These are phyloP conservation scores for Cordyceps javanica DNA, from an alignment of 2,329 filamentous ascomycete species.

Conservation along the genomic window DNA sequence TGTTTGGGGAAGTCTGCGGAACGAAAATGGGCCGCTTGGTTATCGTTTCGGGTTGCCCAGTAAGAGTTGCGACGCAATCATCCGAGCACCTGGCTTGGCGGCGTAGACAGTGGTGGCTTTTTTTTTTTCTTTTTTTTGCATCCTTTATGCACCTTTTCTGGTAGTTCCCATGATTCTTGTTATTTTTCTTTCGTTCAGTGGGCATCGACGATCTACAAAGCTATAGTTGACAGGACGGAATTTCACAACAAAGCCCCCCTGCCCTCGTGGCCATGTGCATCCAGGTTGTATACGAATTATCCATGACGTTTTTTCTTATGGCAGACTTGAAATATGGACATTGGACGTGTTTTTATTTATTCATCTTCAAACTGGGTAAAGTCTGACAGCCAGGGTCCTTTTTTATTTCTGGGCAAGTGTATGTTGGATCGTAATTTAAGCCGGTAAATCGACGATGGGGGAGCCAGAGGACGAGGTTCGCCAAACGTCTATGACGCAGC, in stretches of 20 bases:
- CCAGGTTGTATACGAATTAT: too few relatives aligned
- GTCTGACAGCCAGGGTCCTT: not conserved
- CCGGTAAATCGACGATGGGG: not conserved
- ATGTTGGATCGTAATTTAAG: constrained; percentile 1
- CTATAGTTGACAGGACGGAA: not conserved
- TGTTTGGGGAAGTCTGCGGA: not conserved
- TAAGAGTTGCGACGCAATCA: constrained; percentile 3
- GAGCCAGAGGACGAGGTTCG: not conserved
- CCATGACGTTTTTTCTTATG: constrained; percentile 8
- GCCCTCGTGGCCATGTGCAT: too few relatives aligned
- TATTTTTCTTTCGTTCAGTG: not conserved
- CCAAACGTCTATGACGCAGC: constrained; percentile 9
- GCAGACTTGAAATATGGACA: not conserved
- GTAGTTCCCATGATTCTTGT: too few relatives aligned
- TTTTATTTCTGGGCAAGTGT: too few relatives aligned
- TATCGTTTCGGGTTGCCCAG: constrained; percentile 2
- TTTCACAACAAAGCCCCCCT: not conserved
- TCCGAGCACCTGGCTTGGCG: constrained; percentile 9
- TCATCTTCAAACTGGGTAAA: not conserved
- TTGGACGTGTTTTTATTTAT: too few relatives aligned
- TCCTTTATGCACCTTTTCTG: not conserved
- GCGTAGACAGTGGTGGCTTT: constrained; percentile 3
- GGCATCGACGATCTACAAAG: not conserved
- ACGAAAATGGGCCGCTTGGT: not conserved
- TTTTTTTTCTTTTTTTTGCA: not conserved